Percentiles rank a stretch among this genome's conserved stretches.
These are phyloP conservation scores for Tolypocladium guangdongense DNA, from an alignment of 2,329 filamentous ascomycete genomes.

Conservation along the genomic window DNA sequence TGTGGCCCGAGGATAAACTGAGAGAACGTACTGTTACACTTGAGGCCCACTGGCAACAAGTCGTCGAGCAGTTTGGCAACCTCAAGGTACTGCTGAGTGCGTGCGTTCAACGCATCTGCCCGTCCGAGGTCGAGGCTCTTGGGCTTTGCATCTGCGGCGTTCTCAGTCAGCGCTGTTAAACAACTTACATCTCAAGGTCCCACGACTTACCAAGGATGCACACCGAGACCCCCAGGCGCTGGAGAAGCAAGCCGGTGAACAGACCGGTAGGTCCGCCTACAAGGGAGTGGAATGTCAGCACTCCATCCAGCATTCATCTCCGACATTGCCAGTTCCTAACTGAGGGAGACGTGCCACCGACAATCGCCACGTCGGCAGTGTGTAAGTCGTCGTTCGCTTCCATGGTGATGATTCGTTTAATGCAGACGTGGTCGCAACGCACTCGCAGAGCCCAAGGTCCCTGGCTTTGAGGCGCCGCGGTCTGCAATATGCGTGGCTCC, in stretches of 20 bases:
- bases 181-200: background rate
- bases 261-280: constrained; percentile 34
- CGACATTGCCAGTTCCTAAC: background rate
- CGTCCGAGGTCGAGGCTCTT: constrained; percentile 28
- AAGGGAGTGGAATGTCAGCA: background rate
- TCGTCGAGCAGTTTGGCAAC: constrained; percentile 31
- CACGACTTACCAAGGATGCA: constrained; percentile 22
- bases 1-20: background rate
- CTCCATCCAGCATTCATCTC: background rate
- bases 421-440: background rate
- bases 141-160: constrained; percentile 24
- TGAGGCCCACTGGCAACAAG: constrained; percentile 29
- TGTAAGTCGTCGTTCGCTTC: constrained; percentile 2
- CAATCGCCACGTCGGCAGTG: constrained; percentile 23
- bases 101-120: constrained; percentile 36
- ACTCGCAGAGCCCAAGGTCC: background rate
- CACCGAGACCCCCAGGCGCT: constrained; percentile 28
- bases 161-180: background rate
- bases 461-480: background rate
- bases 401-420: background rate
- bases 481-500: background rate
- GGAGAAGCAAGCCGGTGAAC: constrained; percentile 30
- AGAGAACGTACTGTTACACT: constrained; percentile 33
- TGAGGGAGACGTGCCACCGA: constrained; percentile 18
- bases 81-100: constrained; percentile 37